phyloP scores from a whole-genome alignment of 805 yeast genomes.

The Aciculoconidium aculeatum region DNA sequence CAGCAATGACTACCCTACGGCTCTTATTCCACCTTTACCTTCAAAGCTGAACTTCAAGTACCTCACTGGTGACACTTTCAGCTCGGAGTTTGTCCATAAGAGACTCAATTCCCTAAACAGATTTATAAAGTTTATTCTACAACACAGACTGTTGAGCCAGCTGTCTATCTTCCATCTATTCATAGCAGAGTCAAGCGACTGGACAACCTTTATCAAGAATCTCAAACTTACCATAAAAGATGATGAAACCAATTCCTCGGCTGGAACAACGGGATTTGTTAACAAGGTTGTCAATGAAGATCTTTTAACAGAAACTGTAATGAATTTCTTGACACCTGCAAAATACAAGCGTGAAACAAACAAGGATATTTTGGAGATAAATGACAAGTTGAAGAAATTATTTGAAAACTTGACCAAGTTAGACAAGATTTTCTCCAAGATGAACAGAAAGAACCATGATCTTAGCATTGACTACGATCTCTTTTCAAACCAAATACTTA shows the following conservation, averaged over 20 bases:
- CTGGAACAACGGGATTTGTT: slow-evolving; percentile 13
- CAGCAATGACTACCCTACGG: slow-evolving; percentile 73
- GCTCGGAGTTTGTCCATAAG: slow-evolving; percentile 75
- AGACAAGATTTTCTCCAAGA: slow-evolving; percentile 70
- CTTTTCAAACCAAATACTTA: slow-evolving; percentile 63
- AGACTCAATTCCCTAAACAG: slow-evolving; percentile 76
- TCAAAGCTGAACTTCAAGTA: slow-evolving; percentile 89
- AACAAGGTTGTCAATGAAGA: slow-evolving; percentile 54
- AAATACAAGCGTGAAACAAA: slow-evolving; percentile 67
- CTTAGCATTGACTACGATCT: slow-evolving; percentile 67
- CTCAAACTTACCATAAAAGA: slow-evolving; percentile 30
- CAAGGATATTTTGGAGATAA: slow-evolving; percentile 55
- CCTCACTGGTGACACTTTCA: slow-evolving; percentile 88
- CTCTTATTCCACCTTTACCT: slow-evolving; percentile 89
- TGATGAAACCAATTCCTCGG: slow-evolving; percentile 11
- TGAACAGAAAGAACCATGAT: slow-evolving; percentile 66
- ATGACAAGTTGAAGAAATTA: slow-evolving; percentile 74
- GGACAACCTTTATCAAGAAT: slow-evolving; percentile 63
- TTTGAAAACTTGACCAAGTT: slow-evolving; percentile 77
- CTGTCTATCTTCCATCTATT: slow-evolving; percentile 69
- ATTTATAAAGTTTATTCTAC: slow-evolving; percentile 65
- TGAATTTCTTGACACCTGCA: slow-evolving; percentile 84
- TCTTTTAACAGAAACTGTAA: slow-evolving; percentile 80
- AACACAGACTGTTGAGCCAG: slow-evolving; percentile 66
- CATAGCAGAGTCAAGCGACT: slow-evolving; percentile 61